Evolutionary conservation across 2,329 filamentous ascomycete genomes (phyloP).

Genomic region (Colletotrichum eremochloae): DNA sequence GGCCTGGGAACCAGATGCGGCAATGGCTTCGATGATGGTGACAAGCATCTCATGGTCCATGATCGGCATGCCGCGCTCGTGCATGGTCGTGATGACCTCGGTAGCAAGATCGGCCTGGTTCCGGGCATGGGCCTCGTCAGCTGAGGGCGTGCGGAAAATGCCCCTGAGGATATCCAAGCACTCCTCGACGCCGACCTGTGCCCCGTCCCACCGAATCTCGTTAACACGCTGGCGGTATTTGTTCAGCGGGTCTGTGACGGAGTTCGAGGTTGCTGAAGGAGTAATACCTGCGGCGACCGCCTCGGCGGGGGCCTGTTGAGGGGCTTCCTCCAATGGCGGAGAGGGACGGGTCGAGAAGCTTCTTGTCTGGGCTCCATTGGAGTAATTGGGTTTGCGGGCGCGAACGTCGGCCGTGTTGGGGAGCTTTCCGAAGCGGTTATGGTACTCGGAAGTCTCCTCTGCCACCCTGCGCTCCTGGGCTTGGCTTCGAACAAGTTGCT

Average conservation of each 20-base stretch:
- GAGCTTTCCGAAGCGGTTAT: conserved; percentile 37
- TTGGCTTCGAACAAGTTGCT: conserved; percentile 53
- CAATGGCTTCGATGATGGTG: conserved; percentile 58
- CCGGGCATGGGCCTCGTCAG: conserved; percentile 44
- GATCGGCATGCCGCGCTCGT: conserved; percentile 59
- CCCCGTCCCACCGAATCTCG: conserved; percentile 56
- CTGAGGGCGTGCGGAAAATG: conserved; percentile 51
- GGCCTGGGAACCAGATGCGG: conserved; percentile 50
- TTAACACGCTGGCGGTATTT: conserved; percentile 48
- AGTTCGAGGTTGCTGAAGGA: conserved; percentile 6
- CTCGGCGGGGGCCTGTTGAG: background rate
- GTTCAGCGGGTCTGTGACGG: conserved; percentile 24
- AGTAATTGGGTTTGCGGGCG: conserved; percentile 10
- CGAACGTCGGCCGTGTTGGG: conserved; percentile 25
- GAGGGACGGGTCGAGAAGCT: conserved; percentile 52
- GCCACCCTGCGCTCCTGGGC: conserved; percentile 22
- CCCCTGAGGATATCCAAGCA: conserved; percentile 55
- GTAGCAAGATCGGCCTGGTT: conserved; percentile 57
- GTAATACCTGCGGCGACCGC: conserved; percentile 15
- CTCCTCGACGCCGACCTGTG: conserved; percentile 52
- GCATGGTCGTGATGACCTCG: conserved; percentile 59
- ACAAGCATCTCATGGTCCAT: conserved; percentile 63
- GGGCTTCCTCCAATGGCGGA: conserved; percentile 39
- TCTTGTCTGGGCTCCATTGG: conserved; percentile 50
- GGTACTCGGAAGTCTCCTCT: conserved; percentile 47